Evolutionary conservation across 495 filamentous ascomycete species (phyloP).

Genomic region (Staphylotrichum tortipilum): DNA sequence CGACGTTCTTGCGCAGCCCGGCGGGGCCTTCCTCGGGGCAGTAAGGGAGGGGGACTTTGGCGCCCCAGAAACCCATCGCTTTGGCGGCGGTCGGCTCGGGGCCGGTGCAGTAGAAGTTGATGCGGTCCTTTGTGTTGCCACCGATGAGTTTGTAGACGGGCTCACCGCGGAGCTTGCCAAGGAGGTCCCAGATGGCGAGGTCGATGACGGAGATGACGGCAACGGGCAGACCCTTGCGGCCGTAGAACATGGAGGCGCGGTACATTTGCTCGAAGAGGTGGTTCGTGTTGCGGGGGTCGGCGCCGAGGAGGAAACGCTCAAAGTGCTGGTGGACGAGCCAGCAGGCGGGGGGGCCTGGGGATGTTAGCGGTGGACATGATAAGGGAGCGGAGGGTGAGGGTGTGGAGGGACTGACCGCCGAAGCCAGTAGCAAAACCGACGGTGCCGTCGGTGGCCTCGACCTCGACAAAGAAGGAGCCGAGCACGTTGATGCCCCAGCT

Average conservation of each 20-base stretch:
- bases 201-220: constrained; percentile 92
- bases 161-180: constrained; percentile 82
- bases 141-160: constrained; percentile 93
- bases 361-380: background rate
- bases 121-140: constrained; percentile 65
- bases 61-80: constrained; percentile 76
- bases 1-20: constrained; percentile 78
- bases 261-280: constrained; percentile 94
- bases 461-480: constrained; percentile 88
- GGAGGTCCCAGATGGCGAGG: constrained; percentile 81
- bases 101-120: constrained; percentile 91
- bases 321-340: constrained; percentile 91
- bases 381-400: too few species aligned
- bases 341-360: constrained; percentile 67
- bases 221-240: constrained; percentile 79
- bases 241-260: constrained; percentile 89
- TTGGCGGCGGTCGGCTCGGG: constrained; percentile 73
- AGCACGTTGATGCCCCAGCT: constrained; percentile 95
- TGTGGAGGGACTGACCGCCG: constrained; percentile 59
- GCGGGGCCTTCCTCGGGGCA: constrained; percentile 77
- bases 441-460: constrained; percentile 79
- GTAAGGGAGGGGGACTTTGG: constrained; percentile 81
- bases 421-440: constrained; percentile 91
- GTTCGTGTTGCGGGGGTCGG: constrained; percentile 82
- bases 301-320: constrained; percentile 78